Percentiles rank a stretch among this genome's conserved stretches.
These are phyloP conservation scores for Pyrus betulifolia DNA, from an alignment of 306 rosid genomes.

Conservation along the genomic window DNA sequence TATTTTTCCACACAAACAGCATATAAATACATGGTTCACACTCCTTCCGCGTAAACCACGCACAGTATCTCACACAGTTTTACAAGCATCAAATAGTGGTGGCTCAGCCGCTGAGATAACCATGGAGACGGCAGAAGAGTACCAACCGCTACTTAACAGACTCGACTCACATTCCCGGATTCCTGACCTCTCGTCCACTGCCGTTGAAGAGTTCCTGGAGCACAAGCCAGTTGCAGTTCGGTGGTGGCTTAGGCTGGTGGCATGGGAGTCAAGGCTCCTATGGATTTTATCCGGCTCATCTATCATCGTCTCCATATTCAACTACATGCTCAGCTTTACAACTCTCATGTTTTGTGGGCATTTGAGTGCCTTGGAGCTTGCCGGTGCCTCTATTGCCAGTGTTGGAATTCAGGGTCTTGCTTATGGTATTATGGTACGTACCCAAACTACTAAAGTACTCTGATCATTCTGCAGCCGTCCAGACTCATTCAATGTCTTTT, in stretches of 20 bases:
- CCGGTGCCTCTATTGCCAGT: slow-evolving; percentile 63
- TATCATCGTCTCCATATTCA: slow-evolving; percentile 25
- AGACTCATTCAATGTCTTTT: too few species aligned
- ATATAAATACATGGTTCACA: not conserved
- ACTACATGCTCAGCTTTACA: slow-evolving; percentile 38
- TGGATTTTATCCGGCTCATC: slow-evolving; percentile 43
- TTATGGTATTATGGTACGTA: slow-evolving; percentile 62
- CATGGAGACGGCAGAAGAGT: not conserved
- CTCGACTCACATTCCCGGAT: slow-evolving; percentile 22
- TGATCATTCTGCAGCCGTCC: too few species aligned
- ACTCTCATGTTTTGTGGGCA: slow-evolving; percentile 58
- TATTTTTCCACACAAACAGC: too few species aligned
- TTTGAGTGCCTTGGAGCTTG: slow-evolving; percentile 50
- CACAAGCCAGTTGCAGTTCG: slow-evolving; percentile 9
- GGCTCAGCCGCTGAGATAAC: not conserved
- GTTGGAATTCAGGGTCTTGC: slow-evolving; percentile 74
- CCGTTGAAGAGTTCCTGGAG: slow-evolving; percentile 35
- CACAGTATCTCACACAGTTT: not conserved
- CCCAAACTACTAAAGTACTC: not conserved
- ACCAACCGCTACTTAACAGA: not conserved
- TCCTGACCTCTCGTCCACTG: slow-evolving; percentile 27
- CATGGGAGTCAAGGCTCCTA: slow-evolving; percentile 61
- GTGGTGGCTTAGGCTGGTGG: slow-evolving; percentile 40
- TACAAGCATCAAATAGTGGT: not conserved
- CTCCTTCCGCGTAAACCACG: not conserved